Evolutionary conservation across 441 rosid genomes (phyloP).

Genomic region (Populus trichocarpa): DNA sequence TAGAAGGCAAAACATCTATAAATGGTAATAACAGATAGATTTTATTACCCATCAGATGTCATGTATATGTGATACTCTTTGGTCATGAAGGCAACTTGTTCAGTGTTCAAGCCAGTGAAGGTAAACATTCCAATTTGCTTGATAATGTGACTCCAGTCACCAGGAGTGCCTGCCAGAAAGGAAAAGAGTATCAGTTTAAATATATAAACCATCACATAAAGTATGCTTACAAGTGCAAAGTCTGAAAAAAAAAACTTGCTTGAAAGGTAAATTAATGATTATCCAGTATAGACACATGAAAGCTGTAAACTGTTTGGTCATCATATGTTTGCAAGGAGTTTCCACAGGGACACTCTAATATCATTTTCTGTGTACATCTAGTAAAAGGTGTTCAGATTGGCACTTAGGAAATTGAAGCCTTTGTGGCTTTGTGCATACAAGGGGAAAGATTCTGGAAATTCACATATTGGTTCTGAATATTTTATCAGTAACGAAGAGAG

Average conservation of each 20-base stretch:
- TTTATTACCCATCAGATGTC: constrained; percentile 84
- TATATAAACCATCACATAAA: not conserved
- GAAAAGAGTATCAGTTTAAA: not conserved
- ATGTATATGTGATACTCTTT: constrained; percentile 77
- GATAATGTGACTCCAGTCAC: constrained; percentile 86
- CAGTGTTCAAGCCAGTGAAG: constrained; percentile 69
- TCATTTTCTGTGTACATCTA: not conserved
- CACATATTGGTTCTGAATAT: not conserved
- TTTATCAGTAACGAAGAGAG: not conserved
- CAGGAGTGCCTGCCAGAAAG: constrained; percentile 59
- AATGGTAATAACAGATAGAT: not conserved
- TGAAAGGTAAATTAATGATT: too few species aligned
- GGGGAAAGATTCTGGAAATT: not conserved
- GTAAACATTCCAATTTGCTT: constrained; percentile 91
- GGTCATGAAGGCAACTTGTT: constrained; percentile 72
- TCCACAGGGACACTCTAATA: not conserved
- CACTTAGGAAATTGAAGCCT: not conserved
- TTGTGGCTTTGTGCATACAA: not conserved
- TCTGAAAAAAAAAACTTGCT: not conserved
- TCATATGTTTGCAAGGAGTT: not conserved
- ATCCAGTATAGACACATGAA: not conserved
- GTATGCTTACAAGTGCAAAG: not conserved
- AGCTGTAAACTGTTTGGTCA: not conserved
- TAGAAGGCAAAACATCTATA: too few species aligned
- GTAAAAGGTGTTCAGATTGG: not conserved